Percentiles rank a stretch among this genome's conserved stretches.
These are phyloP conservation scores for Pseudocercospora crystallina DNA, from an alignment of 2,329 filamentous ascomycete genomes.

Conservation along the genomic window DNA sequence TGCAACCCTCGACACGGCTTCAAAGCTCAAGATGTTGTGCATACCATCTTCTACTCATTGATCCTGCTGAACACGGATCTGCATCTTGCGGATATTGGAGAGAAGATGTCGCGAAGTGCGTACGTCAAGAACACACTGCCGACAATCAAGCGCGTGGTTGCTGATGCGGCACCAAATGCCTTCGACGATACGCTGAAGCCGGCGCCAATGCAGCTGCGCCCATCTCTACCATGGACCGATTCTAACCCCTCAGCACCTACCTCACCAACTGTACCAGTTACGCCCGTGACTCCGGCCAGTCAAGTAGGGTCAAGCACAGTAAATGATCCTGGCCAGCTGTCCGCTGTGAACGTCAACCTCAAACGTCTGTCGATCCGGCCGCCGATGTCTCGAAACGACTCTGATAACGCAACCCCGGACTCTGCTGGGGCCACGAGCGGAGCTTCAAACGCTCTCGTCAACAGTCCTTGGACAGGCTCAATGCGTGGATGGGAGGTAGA, in stretches of 20 bases:
- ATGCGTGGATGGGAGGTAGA: conserved; percentile 83
- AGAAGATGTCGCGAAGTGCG: conserved; percentile 92
- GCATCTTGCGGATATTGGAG: conserved; percentile 90
- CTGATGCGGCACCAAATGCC: conserved; percentile 68
- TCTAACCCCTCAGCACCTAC: conserved; percentile 21
- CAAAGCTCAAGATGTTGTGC: conserved; percentile 88
- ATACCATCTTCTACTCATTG: conserved; percentile 95
- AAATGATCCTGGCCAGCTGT: background rate
- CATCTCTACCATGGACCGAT: conserved; percentile 34
- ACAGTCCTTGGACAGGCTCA: conserved; percentile 70
- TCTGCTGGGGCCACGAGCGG: conserved; percentile 42
- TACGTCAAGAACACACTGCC: conserved; percentile 97
- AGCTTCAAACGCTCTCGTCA: conserved; percentile 74
- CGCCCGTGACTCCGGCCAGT: conserved; percentile 1
- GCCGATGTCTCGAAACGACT: conserved; percentile 35
- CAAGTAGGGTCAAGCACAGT: conserved; percentile 3
- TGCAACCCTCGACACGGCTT: conserved; percentile 94
- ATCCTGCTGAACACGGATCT: conserved; percentile 94
- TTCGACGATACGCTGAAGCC: conserved; percentile 51
- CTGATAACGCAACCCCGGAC: conserved; percentile 36
- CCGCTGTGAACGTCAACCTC: conserved; percentile 25
- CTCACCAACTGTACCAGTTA: conserved; percentile 9
- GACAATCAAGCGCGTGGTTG: conserved; percentile 75
- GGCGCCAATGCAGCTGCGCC: conserved; percentile 21
- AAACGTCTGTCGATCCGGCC: conserved; percentile 47